phyloP scores from a whole-genome alignment of 108 stramenopile genomes.

The Skeletonema grethae region DNA sequence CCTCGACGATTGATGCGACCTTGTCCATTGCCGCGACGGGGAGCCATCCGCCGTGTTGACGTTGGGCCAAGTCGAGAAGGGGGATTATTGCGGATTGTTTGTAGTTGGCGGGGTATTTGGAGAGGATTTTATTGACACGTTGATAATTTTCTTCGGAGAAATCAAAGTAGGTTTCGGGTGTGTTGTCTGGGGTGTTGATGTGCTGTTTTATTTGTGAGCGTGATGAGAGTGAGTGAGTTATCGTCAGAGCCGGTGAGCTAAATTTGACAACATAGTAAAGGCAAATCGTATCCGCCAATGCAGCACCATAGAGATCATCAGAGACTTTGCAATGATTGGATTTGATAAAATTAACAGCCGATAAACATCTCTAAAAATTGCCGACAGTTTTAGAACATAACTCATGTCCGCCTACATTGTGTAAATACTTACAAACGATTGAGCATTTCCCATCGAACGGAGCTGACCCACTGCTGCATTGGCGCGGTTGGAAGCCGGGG shows the following conservation, averaged over 20 bases:
- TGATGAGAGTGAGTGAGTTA: not conserved
- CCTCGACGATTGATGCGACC: slow-evolving; percentile 94
- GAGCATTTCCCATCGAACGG: slow-evolving; percentile 42
- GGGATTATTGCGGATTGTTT: slow-evolving; percentile 96
- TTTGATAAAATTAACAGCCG: not conserved
- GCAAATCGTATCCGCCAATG: not conserved
- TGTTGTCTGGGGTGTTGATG: slow-evolving; percentile 95
- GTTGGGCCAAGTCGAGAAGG: slow-evolving; percentile 95
- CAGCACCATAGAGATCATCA: not conserved
- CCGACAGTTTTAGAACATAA: not conserved
- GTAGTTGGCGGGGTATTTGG: slow-evolving; percentile 98
- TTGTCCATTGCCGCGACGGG: slow-evolving; percentile 99
- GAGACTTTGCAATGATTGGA: not conserved
- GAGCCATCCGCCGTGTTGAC: slow-evolving; percentile 98
- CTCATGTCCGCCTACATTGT: not conserved
- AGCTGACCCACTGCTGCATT: slow-evolving; percentile 6
- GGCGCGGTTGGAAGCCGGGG: slow-evolving; percentile 7
- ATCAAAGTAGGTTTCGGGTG: slow-evolving; percentile 87
- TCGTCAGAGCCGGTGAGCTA: not conserved
- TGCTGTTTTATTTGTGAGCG: slow-evolving; percentile 62
- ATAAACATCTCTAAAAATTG: not conserved
- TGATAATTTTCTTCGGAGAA: slow-evolving; percentile 96
- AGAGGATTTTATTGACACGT: slow-evolving; percentile 85
- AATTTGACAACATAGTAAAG: not conserved
- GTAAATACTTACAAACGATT: slow-evolving; percentile 44